A percentile compares a stretch with the other conserved stretches of the same genome.
These are phyloP conservation scores for Coelastrella sp. DNA, from an alignment of 139 green algal genomes.

Conservation along the genomic window DNA sequence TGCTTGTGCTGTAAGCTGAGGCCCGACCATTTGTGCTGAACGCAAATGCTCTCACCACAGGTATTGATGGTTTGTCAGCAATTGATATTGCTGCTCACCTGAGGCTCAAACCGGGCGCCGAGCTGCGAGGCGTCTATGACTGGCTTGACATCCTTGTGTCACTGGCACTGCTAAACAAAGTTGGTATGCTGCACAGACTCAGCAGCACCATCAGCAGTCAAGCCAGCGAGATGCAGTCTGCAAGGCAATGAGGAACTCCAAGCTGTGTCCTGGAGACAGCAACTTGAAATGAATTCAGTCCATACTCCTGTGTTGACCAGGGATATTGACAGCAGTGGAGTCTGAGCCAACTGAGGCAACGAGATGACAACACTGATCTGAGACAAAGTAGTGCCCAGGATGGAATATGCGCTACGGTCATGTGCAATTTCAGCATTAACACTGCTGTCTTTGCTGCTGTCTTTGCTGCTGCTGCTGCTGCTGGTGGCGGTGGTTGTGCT, in stretches of 20 bases:
- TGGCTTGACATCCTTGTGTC: conserved; percentile 51
- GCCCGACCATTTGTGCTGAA: background rate
- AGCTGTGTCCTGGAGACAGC: too few relatives aligned
- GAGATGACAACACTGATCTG: too few relatives aligned
- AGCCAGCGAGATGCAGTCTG: too few relatives aligned
- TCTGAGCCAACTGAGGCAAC: too few relatives aligned
- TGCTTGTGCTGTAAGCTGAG: background rate
- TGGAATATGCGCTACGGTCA: too few relatives aligned
- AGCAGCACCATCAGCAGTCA: too few relatives aligned
- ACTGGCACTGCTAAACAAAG: background rate
- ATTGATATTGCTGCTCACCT: background rate
- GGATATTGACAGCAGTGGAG: too few relatives aligned
- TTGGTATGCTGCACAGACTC: background rate
- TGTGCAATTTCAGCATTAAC: too few relatives aligned
- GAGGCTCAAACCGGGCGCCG: background rate
- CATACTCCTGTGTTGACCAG: too few relatives aligned
- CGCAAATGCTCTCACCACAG: background rate
- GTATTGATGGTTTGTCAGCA: background rate
- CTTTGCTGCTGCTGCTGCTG: background rate
- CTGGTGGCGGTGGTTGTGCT: background rate
- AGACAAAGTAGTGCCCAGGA: too few relatives aligned
- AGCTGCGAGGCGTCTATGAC: conserved; percentile 42
- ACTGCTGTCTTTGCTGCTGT: background rate
- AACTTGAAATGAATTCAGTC: too few relatives aligned
- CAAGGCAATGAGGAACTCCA: too few relatives aligned